phyloP scores from a whole-genome alignment of 2,329 filamentous ascomycete species.

The Elsinoe arachidis region DNA sequence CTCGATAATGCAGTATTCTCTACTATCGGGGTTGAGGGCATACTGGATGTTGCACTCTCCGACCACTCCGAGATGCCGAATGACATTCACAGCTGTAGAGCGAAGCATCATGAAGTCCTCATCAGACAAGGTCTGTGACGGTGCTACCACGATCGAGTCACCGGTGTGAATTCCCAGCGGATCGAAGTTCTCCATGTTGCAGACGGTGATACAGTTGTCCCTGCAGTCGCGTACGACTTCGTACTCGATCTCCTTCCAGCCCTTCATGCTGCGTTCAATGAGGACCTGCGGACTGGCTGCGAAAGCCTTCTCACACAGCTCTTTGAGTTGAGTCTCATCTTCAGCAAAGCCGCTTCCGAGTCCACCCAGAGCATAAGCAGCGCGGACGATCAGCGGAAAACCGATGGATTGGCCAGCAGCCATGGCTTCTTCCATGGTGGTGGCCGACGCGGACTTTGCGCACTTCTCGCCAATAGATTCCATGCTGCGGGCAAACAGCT shows the following conservation, averaged over 20 bases:
- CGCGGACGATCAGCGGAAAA: conserved; percentile 93
- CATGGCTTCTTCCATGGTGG: conserved; percentile 78
- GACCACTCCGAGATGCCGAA: conserved; percentile 91
- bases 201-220: conserved; percentile 98
- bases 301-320: conserved; percentile 90
- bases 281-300: conserved; percentile 92
- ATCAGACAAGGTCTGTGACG: conserved; percentile 91
- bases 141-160: conserved; percentile 95
- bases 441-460: conserved; percentile 91
- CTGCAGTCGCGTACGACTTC: conserved; percentile 92
- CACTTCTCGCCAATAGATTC: conserved; percentile 97
- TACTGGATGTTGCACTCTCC: conserved; percentile 99
- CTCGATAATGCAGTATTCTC: conserved; percentile 98
- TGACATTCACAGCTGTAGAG: conserved; percentile 93
- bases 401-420: conserved; percentile 82
- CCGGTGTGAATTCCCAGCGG: conserved; percentile 96
- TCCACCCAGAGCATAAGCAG: conserved; percentile 90
- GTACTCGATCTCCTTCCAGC: conserved; percentile 99
- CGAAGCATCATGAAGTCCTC: conserved; percentile 99
- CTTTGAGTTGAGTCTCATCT: conserved; percentile 69
- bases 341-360: conserved; percentile 93
- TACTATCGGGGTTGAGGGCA: conserved; percentile 87
- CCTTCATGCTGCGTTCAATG: conserved; percentile 98
- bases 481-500: conserved; percentile 96
- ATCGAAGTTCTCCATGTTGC: conserved; percentile 99